Percentiles rank a stretch among this genome's conserved stretches.
Conservation (phyloP, 768 basidiomycete genomes). For the Mycena epipterygia region DNA sequence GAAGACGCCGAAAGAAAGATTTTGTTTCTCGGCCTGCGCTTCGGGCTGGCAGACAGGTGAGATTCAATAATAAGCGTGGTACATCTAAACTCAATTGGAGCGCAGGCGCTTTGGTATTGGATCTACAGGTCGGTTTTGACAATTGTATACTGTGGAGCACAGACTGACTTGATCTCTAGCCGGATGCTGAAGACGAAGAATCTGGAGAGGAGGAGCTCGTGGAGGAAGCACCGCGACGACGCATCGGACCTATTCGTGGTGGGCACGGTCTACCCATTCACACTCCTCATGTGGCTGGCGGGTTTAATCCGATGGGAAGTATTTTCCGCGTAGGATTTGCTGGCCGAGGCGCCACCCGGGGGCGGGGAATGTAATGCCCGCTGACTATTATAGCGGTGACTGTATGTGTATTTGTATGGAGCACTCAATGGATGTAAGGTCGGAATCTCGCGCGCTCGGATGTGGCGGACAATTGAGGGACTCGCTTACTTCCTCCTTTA, state of each 20-base stretch:
- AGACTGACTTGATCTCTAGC: slow-evolving; percentile 39
- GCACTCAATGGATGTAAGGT: slow-evolving; percentile 1
- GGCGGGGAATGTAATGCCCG: slow-evolving; percentile 35
- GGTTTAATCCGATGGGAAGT: slow-evolving; percentile 36
- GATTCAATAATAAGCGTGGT: not conserved
- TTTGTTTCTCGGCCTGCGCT: slow-evolving; percentile 86
- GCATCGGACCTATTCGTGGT: slow-evolving; percentile 19
- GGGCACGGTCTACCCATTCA: slow-evolving; percentile 47
- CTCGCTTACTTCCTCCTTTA: slow-evolving; percentile 9
- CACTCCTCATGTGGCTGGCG: slow-evolving; percentile 40
- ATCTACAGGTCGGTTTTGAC: slow-evolving; percentile 72
- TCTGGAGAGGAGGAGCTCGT: slow-evolving; percentile 52
- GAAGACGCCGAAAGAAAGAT: slow-evolving; percentile 66
- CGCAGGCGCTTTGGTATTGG: slow-evolving; percentile 85
- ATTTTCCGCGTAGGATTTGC: slow-evolving; percentile 72
- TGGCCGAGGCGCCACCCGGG: slow-evolving; percentile 61
- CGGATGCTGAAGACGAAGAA: slow-evolving; percentile 41
- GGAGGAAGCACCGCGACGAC: slow-evolving; percentile 35
- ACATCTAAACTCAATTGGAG: not conserved
- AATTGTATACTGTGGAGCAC: slow-evolving; percentile 16
- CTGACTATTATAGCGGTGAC: not conserved
- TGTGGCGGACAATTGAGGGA: slow-evolving; percentile 10
- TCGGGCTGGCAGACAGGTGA: slow-evolving; percentile 86
- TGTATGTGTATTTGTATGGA: slow-evolving; percentile 21
- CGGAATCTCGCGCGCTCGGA: too few species aligned